These are phyloP conservation scores for Pyronema omphalodes DNA, from an alignment of 495 filamentous ascomycete genomes.

Conservation along the genomic window DNA sequence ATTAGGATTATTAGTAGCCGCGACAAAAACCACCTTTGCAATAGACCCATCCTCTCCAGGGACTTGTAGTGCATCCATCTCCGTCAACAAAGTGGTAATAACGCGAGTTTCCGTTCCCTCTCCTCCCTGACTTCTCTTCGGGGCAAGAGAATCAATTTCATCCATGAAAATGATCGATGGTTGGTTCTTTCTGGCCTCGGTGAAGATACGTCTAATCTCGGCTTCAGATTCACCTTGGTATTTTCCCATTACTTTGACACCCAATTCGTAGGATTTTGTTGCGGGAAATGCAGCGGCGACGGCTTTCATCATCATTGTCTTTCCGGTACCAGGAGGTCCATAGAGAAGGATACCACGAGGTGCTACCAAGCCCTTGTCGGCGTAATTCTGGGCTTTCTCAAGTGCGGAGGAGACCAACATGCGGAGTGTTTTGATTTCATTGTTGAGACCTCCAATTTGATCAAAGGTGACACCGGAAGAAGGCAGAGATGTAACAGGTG, in stretches of 20 bases:
- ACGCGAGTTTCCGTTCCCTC: slow-evolving; percentile 32
- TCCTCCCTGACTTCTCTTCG: slow-evolving; percentile 30
- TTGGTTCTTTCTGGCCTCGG: slow-evolving; percentile 47
- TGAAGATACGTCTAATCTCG: slow-evolving; percentile 50
- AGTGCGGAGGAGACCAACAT: slow-evolving; percentile 20
- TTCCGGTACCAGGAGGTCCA: slow-evolving; percentile 36
- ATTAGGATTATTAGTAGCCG: slow-evolving; percentile 50
- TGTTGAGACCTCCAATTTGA: slow-evolving; percentile 17
- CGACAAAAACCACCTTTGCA: slow-evolving; percentile 43
- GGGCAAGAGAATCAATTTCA: slow-evolving; percentile 55
- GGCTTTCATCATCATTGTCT: slow-evolving; percentile 42
- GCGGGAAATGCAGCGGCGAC: slow-evolving; percentile 29
- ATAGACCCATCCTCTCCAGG: slow-evolving; percentile 25
- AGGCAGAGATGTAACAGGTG: background rate
- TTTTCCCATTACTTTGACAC: slow-evolving; percentile 41
- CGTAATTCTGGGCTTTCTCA: slow-evolving; percentile 18
- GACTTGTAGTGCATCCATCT: slow-evolving; percentile 32
- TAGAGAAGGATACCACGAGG: slow-evolving; percentile 24
- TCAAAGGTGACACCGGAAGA: slow-evolving; percentile 29
- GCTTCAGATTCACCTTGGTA: slow-evolving; percentile 61
- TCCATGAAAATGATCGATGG: slow-evolving; percentile 76
- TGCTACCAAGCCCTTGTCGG: slow-evolving; percentile 12
- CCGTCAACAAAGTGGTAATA: slow-evolving; percentile 33
- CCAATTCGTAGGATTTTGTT: slow-evolving; percentile 29
- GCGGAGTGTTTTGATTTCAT: slow-evolving; percentile 13